Evolutionary conservation across 2,329 filamentous ascomycete species (phyloP).

Genomic region (Shiraia sp.): DNA sequence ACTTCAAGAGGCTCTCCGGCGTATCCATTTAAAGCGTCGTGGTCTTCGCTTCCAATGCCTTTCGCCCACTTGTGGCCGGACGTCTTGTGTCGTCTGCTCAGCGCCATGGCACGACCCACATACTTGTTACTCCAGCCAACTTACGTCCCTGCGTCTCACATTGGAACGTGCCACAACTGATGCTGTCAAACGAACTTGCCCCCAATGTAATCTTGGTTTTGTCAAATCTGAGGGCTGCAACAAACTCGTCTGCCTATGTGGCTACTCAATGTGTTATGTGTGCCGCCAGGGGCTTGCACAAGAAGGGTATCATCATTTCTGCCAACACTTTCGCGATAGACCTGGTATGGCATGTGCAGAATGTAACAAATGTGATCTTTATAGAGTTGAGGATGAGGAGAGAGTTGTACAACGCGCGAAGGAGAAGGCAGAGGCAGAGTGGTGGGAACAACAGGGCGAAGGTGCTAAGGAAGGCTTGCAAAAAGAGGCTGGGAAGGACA

Average conservation of each 20-base stretch:
- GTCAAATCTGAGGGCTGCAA: conserved; percentile 95
- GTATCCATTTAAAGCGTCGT: conserved; percentile 70
- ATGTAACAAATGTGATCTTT: conserved; percentile 66
- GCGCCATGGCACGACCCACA: conserved; percentile 89
- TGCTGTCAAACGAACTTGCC: conserved; percentile 93
- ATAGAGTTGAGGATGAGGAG: conserved; percentile 54
- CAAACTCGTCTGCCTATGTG: conserved; percentile 93
- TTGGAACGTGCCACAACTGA: conserved; percentile 92
- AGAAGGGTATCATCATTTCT: conserved; percentile 92
- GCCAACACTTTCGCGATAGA: conserved; percentile 87
- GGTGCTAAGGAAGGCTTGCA: conserved; percentile 25
- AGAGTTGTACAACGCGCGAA: conserved; percentile 46
- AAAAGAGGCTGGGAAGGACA: conserved; percentile 23
- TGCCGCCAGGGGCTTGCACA: conserved; percentile 68
- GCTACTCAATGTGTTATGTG: conserved; percentile 97
- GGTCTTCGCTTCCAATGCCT: conserved; percentile 79
- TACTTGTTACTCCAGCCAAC: conserved; percentile 77
- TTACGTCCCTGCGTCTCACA: conserved; percentile 79
- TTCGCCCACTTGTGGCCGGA: conserved; percentile 66
- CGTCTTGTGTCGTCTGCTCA: conserved; percentile 79
- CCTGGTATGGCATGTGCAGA: conserved; percentile 75
- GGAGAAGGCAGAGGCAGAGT: conserved; percentile 50
- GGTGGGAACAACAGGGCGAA: conserved; percentile 48
- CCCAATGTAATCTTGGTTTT: conserved; percentile 86
- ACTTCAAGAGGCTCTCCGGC: conserved; percentile 63